A percentile compares a stretch with the other conserved stretches of the same genome.
phyloP scores from a whole-genome alignment of 2,329 filamentous ascomycete genomes.

The Colletotrichum sp. region DNA sequence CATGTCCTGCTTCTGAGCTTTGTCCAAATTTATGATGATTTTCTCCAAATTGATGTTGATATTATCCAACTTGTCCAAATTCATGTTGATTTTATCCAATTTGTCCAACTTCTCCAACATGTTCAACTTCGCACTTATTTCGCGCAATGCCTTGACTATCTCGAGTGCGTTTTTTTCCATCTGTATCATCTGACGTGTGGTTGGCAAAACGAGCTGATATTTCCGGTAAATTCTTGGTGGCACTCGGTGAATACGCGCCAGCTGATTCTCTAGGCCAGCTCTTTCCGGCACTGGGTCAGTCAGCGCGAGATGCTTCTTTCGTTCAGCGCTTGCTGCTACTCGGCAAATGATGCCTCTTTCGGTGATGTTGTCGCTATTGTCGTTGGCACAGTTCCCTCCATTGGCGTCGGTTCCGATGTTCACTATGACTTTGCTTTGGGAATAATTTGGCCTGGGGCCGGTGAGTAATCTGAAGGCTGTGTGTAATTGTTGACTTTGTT shows the following conservation, averaged over 20 bases:
- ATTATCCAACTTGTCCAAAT: no score
- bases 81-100: no score
- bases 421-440: neutral
- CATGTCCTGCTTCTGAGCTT: no score
- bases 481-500: fast-evolving
- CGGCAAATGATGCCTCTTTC: neutral
- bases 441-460: fast-evolving
- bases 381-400: fast-evolving
- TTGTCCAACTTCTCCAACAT: no score
- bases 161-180: neutral
- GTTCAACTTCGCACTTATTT: neutral
- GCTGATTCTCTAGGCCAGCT: no score
- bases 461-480: neutral
- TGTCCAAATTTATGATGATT: no score
- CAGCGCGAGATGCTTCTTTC: neutral
- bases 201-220: no score
- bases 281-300: no score
- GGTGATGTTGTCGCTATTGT: fast-evolving
- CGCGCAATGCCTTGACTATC: neutral
- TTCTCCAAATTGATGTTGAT: no score
- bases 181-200: no score
- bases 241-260: no score
- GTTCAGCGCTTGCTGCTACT: fast-evolving
- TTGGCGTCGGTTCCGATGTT: neutral
- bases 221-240: no score